phyloP scores from a whole-genome alignment of 345 rosid species.

The Erucastrum elatum region DNA sequence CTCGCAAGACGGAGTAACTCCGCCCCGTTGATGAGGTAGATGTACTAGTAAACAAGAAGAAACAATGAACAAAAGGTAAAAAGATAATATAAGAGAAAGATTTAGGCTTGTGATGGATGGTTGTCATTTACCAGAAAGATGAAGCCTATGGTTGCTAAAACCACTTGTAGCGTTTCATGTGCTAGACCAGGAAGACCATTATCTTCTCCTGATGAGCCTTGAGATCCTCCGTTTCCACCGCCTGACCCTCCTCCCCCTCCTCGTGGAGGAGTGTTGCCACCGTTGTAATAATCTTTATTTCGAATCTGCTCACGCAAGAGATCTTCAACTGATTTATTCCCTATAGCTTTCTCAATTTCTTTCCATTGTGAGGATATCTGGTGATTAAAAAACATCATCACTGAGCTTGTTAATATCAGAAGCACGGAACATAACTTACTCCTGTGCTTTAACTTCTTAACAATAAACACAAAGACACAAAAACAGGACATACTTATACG shows the following conservation, averaged over 20 bases:
- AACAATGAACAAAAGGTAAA: neutral
- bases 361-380: constrained; percentile 59
- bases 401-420: constrained; percentile 1
- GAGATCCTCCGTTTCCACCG: constrained; percentile 35
- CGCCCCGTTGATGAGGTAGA: constrained; percentile 60
- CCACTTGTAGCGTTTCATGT: constrained; percentile 58
- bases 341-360: constrained; percentile 46
- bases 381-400: neutral
- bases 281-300: constrained; percentile 46
- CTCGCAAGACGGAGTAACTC: constrained; percentile 59
- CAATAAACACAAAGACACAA: constrained; percentile 1
- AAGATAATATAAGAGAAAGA: neutral
- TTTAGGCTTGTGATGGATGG: neutral
- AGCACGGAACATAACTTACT: neutral
- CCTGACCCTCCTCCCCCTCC: constrained; percentile 30
- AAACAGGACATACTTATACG: neutral
- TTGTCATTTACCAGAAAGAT: constrained; percentile 50
- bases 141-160: constrained; percentile 64
- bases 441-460: neutral
- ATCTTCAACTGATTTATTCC: constrained; percentile 53
- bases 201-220: constrained; percentile 44
- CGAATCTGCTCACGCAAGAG: constrained; percentile 54
- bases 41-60: constrained; percentile 49
- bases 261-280: constrained; percentile 44
- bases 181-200: constrained; percentile 42